Base-by-base conservation (phyloP, 83 land plant genomes). In the Picea engelmannii region DNA sequence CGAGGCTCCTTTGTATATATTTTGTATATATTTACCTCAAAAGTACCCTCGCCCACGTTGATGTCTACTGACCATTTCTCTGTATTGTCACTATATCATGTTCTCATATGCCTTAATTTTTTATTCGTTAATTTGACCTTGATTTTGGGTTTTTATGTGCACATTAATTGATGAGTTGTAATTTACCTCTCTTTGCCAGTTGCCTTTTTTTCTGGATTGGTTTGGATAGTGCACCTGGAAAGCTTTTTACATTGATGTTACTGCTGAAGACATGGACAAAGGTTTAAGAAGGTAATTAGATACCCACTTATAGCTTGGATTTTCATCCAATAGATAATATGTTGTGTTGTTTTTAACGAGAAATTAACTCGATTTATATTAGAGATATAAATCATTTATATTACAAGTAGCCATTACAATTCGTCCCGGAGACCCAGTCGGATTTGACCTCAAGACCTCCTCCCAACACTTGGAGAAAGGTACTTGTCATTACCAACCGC, bases 181-280 rank as follows among this genome's bases (percentile, higher is more conserved):
- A 13, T 76, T 18, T 42, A n/a, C 3, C 9, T 79, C 25, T 60
- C 49, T 66, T 42, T 66, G 52, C 60, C 85, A 87, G 89, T 44
- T 82, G 49, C 89, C n/a, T n/a, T n/a, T n/a, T n/a, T 35, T 35
- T 35, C 35, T 35, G 55, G 88, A 87, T 64, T 85, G 88, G 85
- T 87, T 87, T 79, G 89, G 89, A 24, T 87, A 85, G 89, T 87
- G 89, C 80, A 87, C 90, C 15, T 88, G 85, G 90, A 83, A 88
- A 81, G 90, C 90, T 25, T 88, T 88, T 78, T 86, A 88, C 44
- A 86, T 83, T 7, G 89, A 86, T 64, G 89, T 88, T 58, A 82
- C 89, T 24, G 76, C 86, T n/a, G n/a, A n/a, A n/a, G n/a, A n/a
- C n/a, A n/a, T 5, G 70, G 55, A 55, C 10, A 62, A 86, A 63